Evolutionary conservation across 768 basidiomycete genomes (phyloP).

Genomic region (Fomitopsis serialis): DNA sequence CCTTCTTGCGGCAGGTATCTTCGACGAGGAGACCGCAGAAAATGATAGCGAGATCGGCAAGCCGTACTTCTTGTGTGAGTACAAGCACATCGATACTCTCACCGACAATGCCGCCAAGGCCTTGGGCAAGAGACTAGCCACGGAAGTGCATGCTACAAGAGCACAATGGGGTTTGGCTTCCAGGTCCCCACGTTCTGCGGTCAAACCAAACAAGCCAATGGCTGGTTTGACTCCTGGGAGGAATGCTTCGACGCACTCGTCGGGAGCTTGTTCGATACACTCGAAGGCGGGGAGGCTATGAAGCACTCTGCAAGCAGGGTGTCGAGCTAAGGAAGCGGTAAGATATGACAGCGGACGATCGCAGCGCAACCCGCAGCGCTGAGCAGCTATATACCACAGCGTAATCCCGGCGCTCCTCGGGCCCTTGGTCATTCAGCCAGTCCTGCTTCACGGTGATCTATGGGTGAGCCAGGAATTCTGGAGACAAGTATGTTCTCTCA

Average conservation of each 20-base stretch:
- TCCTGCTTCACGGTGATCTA: conserved; percentile 73
- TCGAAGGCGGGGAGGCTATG: conserved; percentile 37
- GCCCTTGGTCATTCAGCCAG: conserved; percentile 53
- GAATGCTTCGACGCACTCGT: conserved; percentile 61
- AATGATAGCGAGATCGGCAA: conserved; percentile 27
- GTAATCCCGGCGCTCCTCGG: conserved; percentile 70
- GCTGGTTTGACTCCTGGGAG: conserved; percentile 71
- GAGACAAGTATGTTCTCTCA: neutral
- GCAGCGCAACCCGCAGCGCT: neutral
- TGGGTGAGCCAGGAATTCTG: conserved; percentile 47
- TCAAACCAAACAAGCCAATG: conserved; percentile 61
- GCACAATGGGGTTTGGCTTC: conserved; percentile 61
- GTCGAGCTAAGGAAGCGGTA: conserved; percentile 44
- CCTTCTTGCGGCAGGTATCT: conserved; percentile 45
- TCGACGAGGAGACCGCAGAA: conserved; percentile 20
- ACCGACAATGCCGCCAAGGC: conserved; percentile 38
- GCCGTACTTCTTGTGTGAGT: conserved; percentile 73
- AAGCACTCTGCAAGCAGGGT: conserved; percentile 45
- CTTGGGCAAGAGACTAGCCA: conserved; percentile 59
- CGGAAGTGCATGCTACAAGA: conserved; percentile 58
- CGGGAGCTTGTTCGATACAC: conserved; percentile 46
- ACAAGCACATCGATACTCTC: conserved; percentile 53
- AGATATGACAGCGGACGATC: conserved; percentile 12
- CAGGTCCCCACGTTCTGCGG: conserved; percentile 75
- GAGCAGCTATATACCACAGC: conserved; percentile 29